Percentiles rank a stretch among this genome's conserved stretches.
phyloP scores from a whole-genome alignment of 371 early-diverging fungal species.

The Circinella minor region DNA sequence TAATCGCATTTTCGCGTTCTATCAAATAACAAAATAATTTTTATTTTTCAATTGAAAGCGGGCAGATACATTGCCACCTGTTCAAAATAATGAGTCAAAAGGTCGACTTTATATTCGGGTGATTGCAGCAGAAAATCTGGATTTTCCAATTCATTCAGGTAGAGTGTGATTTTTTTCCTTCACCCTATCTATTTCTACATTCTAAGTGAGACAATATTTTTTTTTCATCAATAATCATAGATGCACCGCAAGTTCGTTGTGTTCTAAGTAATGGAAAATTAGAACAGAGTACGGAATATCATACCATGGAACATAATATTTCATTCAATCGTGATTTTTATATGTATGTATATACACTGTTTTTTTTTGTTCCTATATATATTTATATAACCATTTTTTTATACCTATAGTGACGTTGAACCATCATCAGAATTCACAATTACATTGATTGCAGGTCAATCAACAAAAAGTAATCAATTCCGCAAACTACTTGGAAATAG shows the following conservation, averaged over 20 bases:
- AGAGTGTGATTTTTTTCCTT: not conserved
- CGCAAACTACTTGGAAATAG: slow-evolving; percentile 12
- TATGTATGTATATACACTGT: slow-evolving; percentile 16
- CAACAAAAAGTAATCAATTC: slow-evolving; percentile 15
- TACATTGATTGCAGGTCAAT: slow-evolving; percentile 16
- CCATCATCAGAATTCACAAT: slow-evolving; percentile 23
- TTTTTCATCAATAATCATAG: slow-evolving; percentile 1
- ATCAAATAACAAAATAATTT: too few species aligned
- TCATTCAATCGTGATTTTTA: slow-evolving; percentile 22
- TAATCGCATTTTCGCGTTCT: too few species aligned
- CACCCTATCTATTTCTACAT: too few species aligned
- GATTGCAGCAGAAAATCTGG: slow-evolving; percentile 34
- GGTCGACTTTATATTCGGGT: slow-evolving; percentile 25
- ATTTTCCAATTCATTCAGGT: slow-evolving; percentile 40
- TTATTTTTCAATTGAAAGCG: not conserved
- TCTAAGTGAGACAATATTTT: not conserved
- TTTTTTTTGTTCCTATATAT: too few species aligned
- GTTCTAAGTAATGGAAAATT: slow-evolving; percentile 15
- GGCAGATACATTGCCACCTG: not conserved
- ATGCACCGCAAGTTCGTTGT: slow-evolving; percentile 22
- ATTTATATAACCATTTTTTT: not conserved
- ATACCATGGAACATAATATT: slow-evolving; percentile 20
- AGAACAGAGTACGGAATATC: slow-evolving; percentile 15
- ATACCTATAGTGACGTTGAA: slow-evolving; percentile 15
- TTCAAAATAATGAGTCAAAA: not conserved